Evolutionary conservation across 345 rosid species (phyloP), one percentile per base, ranked within the genome.

Genomic region (Salix caprea): DNA sequence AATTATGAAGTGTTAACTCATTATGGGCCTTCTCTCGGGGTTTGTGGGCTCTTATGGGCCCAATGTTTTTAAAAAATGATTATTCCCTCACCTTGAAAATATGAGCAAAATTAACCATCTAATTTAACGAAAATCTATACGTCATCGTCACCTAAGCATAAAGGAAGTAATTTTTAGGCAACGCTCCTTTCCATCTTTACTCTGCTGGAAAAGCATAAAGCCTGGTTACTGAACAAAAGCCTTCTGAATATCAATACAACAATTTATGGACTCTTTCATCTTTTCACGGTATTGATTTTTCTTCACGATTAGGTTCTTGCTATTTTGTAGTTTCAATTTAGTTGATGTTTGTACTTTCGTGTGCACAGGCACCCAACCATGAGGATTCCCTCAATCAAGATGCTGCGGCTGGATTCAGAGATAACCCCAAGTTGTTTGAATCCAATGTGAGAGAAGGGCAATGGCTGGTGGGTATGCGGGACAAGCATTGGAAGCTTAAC

Each of bases 361-460:
- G 32, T 73, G 71, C 88, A 94, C 34, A 32, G 97, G 94, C 90
- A 75, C 97, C 97, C 10, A 94, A 92, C 76, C 83, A 70, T 13
- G 97, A 91, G 86, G 98, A 92, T 86, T 97, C 97, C 97, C 10
- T 94, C 68, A 92, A 94, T 82, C 94, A 91, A 28, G 98, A 94
- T 24, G 97, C 97, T 6, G 96, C 97, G 37, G 90, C 88, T 26
- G 88, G 91, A 58, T 86, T 94, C 82, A 90, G 92, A 84, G 97
- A 94, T 71, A 88, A 89, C 80, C 97, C 97, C 0, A 81, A 78
- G 86, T 74, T 83, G 84, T 91, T 92, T 67, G 91, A 86, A 84
- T 74, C 96, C 50, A 92, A 87, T 62, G 96, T 92, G 40, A 84
- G 90, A 64, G 34, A 32, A 89, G 90, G 79, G 94, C 98, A 16